Percentiles rank a stretch among this genome's conserved stretches.
Evolutionary conservation across 768 basidiomycete genomes (phyloP).

Genomic region (Tulasnella sp.): DNA sequence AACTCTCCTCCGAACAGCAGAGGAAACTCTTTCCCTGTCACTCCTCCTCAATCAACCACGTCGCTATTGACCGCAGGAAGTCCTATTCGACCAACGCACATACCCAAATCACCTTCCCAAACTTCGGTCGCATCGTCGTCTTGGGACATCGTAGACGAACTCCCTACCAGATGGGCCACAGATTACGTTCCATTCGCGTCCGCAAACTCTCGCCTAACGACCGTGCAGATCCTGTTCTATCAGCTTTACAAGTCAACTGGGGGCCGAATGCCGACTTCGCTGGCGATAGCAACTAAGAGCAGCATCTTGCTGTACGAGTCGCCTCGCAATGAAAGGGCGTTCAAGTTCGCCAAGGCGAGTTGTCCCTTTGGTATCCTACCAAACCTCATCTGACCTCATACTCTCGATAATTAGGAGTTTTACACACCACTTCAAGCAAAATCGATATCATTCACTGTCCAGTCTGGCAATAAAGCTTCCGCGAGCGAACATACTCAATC

Average conservation of each 20-base stretch:
- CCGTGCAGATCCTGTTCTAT: conserved; percentile 49
- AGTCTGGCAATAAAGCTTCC: conserved; percentile 17
- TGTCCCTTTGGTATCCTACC: background rate
- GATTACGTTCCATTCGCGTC: conserved; percentile 73
- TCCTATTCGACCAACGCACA: conserved; percentile 17
- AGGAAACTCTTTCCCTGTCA: background rate
- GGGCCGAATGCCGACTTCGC: conserved; percentile 37
- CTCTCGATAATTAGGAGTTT: conserved; percentile 47
- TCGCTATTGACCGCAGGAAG: conserved; percentile 18
- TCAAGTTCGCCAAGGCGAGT: conserved; percentile 66
- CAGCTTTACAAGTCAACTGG: conserved; percentile 46
- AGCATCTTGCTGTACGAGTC: conserved; percentile 71
- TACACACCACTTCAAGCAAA: conserved; percentile 64
- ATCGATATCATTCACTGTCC: conserved; percentile 47
- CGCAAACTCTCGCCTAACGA: conserved; percentile 49
- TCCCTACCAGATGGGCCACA: conserved; percentile 75
- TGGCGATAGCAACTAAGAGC: conserved; percentile 66
- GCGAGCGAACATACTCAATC: conserved; percentile 29
- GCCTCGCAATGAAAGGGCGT: conserved; percentile 70
- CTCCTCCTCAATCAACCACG: background rate
- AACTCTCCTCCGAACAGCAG: conserved; percentile 10
- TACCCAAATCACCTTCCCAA: background rate
- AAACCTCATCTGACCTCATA: background rate
- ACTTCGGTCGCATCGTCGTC: conserved; percentile 24
- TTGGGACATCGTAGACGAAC: conserved; percentile 65